Percentiles rank a stretch among this genome's conserved stretches.
These are phyloP conservation scores for Hypoxylon rubiginosum DNA, from an alignment of 2,329 filamentous ascomycete species.

Conservation along the genomic window DNA sequence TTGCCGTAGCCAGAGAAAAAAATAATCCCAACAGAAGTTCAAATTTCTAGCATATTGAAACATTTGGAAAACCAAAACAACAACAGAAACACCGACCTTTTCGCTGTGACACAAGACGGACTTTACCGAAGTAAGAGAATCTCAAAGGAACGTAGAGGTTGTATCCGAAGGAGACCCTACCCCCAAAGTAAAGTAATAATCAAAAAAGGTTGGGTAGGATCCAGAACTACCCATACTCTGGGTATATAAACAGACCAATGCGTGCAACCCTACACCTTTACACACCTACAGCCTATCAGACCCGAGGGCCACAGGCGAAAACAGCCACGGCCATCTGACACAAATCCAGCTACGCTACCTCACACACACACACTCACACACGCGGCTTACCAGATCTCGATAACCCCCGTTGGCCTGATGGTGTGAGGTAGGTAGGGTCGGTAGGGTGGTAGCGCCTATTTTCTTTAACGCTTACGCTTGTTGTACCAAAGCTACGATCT, in stretches of 20 bases:
- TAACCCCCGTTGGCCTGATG: conserved; percentile 23
- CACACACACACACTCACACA: neutral
- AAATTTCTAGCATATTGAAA: conserved; percentile 21
- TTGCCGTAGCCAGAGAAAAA: conserved; percentile 26
- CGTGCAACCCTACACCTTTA: conserved; percentile 35
- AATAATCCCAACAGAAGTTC: conserved; percentile 29
- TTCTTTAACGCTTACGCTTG: conserved; percentile 25
- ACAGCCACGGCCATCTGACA: conserved; percentile 19
- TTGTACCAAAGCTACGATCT: conserved; percentile 2
- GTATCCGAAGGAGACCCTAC: conserved; percentile 31
- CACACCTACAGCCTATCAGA: conserved; percentile 3
- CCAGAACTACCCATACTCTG: conserved; percentile 25
- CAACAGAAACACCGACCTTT: neutral
- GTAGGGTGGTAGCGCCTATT: conserved; percentile 13
- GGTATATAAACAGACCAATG: conserved; percentile 40
- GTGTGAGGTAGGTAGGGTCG: conserved; percentile 22
- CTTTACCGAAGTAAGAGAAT: conserved; percentile 28
- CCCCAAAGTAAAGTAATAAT: neutral
- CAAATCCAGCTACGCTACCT: conserved; percentile 12
- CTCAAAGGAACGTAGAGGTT: conserved; percentile 15
- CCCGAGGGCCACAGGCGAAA: conserved; percentile 28
- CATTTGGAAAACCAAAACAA: conserved; percentile 10
- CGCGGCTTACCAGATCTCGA: conserved; percentile 34
- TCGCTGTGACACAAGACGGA: conserved; percentile 34
- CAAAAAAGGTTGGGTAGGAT: conserved; percentile 25